A percentile compares a stretch with the other conserved stretches of the same genome.
phyloP scores from a whole-genome alignment of 2,329 filamentous ascomycete species.

The Aspergillus phoenicis region DNA sequence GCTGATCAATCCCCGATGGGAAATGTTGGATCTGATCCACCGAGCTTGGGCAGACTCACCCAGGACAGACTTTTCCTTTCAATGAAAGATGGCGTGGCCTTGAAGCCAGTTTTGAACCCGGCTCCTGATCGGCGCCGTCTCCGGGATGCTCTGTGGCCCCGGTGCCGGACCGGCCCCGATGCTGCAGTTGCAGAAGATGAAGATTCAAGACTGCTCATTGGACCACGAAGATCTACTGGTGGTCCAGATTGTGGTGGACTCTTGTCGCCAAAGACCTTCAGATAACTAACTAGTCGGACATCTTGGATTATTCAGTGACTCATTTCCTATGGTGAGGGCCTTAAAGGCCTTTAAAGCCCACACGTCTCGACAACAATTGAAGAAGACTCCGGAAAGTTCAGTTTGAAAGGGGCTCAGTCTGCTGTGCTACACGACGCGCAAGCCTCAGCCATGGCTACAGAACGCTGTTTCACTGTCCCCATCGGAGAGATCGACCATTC shows the following conservation, averaged over 20 bases:
- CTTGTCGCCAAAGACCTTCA: not conserved
- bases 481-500: not conserved
- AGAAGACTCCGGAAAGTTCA: too few relatives aligned
- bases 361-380: not conserved
- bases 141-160: not conserved
- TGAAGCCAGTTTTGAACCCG: not conserved
- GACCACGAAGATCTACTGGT: not conserved
- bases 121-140: constrained; percentile 8
- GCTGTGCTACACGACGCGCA: not conserved
- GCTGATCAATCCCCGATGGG: not conserved
- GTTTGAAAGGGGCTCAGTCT: not conserved
- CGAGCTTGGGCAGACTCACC: not conserved
- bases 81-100: not conserved
- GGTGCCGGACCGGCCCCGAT: constrained; percentile 8
- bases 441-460: not conserved
- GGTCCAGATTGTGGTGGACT: not conserved
- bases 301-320: too few relatives aligned
- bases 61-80: not conserved
- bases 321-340: too few relatives aligned
- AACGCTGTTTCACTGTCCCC: not conserved
- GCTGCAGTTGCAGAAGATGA: not conserved
- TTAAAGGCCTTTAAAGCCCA: not conserved
- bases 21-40: not conserved
- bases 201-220: not conserved
- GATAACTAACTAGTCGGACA: not conserved